Evolutionary conservation across 257 asterid genomes (phyloP), one percentile per base, ranked within the genome.

Genomic region (Penstemon barbatus): DNA sequence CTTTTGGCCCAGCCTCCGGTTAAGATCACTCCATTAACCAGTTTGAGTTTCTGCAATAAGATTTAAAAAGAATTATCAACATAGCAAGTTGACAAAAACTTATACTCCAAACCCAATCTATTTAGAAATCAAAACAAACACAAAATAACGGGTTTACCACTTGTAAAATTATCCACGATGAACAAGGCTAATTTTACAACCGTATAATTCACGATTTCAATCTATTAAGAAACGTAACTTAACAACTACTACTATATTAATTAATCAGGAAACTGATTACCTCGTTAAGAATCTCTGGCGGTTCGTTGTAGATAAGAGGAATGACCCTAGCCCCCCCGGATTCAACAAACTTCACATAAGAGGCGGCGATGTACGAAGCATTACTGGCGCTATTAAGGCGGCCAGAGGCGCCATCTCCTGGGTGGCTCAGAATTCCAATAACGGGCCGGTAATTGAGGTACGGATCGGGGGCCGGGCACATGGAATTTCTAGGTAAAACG

Each of bases 321-420:
- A 92, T 81, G 71, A 86, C 98, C 75, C 98, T 85, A 57, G 98
- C 97, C 3, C 96, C 98, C 15, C 89, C 96, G 3, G 97, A 82
- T 67, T 92, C 98, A 7, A 81, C 93, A 69, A 92, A 90, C 82
- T 90, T 92, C 33, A 90, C 97, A 78, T 92, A 90, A 4, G 97
- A 92, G 11, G 96, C 97, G 5, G 95, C 98, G 44, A 92, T 86
- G 38, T 90, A 88, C 50, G 98, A 90, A 37, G 82, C 94, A 59
- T 80, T 54, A 0, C 89, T 79, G 3, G 80, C 88, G 69, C 87
- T 83, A 49, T 55, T 82, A 55, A 87, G 87, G 33, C 89, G 81
- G 10, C 97, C 97, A 44, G 97, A 89, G 42, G 93, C 96, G 8
- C 98, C 98, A 40, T 92, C 94, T 4, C 97, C 96, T 3, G 98